Evolutionary conservation across 352 stramenopile species (phyloP), one percentile per base, ranked within the genome.

Genomic region (Pythium phragmitis): DNA sequence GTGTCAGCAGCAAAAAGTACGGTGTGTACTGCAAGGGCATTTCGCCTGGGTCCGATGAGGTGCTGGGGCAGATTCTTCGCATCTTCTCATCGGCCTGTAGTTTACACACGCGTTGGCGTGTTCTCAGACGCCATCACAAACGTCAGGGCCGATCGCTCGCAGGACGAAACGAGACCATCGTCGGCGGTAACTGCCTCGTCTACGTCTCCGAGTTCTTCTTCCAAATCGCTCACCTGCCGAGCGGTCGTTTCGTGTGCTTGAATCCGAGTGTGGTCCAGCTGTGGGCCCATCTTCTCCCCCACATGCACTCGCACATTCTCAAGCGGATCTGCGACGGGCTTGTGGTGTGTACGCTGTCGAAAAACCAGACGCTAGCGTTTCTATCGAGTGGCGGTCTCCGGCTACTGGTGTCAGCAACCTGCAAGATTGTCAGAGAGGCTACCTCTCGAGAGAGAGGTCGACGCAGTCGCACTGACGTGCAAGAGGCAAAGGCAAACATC

Each of bases 1-100:
- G 41, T 85, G 17, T 43, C 17, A 60, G 52, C 5, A 39, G 34
- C 8, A 73, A 73, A 42, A 58, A 47, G 7, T 67, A 34, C 4
- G 67, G 67, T 2, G 60, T 73, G 8, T 73, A 63, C 42, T 69
- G 60, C 47, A 43, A 52, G 7, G 67, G 67, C 23, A 48, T 55
- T 8, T 65, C 66, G 13, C 67, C 67, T 0, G 4, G 26, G 2
- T 45, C 57, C 4, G 17, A 36, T 2, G 61, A 59, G 4, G 33
- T 63, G 9, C 37, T 67, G 19, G 28, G 63, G 8, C 42, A 47
- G 14, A 69, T 73, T 30, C 14, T 73, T n/a, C 48, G 51, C 8
- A 66, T 69, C 19, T 66, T 73, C 30, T 43, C 37, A 2, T 34
- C 5, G 2, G 60, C 54, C 4, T 68, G 65, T 47, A 46, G 30